Conservation (phyloP, 805 yeast genomes). For the Maudiozyma barnettii region DNA sequence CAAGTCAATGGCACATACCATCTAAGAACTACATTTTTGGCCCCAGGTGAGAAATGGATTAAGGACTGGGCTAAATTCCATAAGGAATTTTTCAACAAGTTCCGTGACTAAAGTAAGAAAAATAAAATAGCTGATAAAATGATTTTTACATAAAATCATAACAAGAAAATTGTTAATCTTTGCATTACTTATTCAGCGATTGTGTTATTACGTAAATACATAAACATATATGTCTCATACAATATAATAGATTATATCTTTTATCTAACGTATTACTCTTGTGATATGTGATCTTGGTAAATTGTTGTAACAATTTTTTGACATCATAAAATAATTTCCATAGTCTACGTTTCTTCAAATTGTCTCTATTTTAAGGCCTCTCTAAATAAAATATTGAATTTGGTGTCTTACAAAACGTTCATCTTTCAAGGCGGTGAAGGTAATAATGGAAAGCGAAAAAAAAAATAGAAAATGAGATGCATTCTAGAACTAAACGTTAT, state of each 20-base stretch:
- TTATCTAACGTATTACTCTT: too few relatives aligned
- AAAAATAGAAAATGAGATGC: not conserved
- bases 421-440: too few relatives aligned
- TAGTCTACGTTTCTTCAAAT: too few relatives aligned
- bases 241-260: too few relatives aligned
- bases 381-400: too few relatives aligned
- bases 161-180: not conserved
- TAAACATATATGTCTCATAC: not conserved
- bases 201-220: not conserved
- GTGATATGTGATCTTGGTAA: too few relatives aligned
- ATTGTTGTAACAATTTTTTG: too few relatives aligned
- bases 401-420: too few relatives aligned
- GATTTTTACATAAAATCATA: not conserved
- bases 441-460: not conserved
- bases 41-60: conserved; percentile 91
- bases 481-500: not conserved
- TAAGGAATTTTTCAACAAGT: conserved; percentile 52
- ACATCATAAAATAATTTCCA: too few relatives aligned
- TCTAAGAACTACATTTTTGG: conserved; percentile 90
- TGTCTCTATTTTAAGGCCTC: too few relatives aligned
- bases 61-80: conserved; percentile 74
- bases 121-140: not conserved
- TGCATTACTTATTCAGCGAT: not conserved
- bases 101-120: conserved; percentile 25
- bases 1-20: conserved; percentile 86